phyloP scores from a whole-genome alignment of 169 alveolate genomes.

The Eimeria acervulina region DNA sequence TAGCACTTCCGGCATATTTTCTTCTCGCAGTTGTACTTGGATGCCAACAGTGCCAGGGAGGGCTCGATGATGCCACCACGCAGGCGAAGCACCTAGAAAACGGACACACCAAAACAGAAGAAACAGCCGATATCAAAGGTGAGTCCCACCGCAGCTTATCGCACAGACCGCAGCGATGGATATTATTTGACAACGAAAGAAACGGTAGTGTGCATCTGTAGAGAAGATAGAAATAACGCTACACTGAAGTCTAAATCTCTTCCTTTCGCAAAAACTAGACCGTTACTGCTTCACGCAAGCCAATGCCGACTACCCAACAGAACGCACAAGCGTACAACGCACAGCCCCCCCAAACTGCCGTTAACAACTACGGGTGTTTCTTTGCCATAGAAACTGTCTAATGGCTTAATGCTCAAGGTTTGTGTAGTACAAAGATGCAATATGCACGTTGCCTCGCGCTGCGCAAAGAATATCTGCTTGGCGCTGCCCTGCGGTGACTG shows the following conservation, averaged over 20 bases:
- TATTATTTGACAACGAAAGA: neutral
- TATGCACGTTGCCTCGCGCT: neutral
- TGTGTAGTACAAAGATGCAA: too few species aligned
- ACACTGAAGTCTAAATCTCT: neutral
- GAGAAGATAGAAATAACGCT: neutral
- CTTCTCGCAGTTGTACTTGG: constrained; percentile 99
- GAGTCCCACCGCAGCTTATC: neutral
- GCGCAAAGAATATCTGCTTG: neutral
- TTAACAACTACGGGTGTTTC: neutral
- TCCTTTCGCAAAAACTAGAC: too few species aligned
- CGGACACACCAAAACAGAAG: neutral
- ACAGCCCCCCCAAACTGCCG: neutral
- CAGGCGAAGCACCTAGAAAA: constrained; percentile 96
- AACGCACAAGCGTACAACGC: neutral
- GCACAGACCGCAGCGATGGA: neutral
- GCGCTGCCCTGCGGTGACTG: neutral
- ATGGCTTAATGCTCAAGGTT: neutral
- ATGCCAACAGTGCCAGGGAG: constrained; percentile 98
- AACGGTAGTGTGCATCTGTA: too few species aligned
- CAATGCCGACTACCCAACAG: neutral
- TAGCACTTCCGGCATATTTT: constrained; percentile 98
- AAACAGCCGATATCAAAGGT: neutral
- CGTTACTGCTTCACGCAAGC: neutral
- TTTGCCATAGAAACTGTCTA: too few species aligned
- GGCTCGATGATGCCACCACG: constrained; percentile 99